phyloP scores from a whole-genome alignment of 2,329 filamentous ascomycete genomes.

The Apiospora phragmitis region DNA sequence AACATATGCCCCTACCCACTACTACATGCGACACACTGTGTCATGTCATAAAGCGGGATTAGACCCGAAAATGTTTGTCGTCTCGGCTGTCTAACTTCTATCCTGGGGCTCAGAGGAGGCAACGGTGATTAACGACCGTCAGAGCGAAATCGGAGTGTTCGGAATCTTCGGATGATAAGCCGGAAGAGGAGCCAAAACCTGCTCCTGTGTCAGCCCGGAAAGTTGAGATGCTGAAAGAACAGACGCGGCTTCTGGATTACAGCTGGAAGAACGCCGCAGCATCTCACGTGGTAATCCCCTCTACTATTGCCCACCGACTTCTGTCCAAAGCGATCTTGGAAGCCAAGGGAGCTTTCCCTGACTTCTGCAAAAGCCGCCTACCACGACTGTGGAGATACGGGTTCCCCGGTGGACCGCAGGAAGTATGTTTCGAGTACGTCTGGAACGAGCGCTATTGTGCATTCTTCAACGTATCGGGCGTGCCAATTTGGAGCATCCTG shows the following conservation, averaged over 20 bases:
- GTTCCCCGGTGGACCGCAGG: background rate
- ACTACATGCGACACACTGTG: too few relatives aligned
- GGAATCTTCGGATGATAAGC: too few relatives aligned
- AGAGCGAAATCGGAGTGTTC: too few relatives aligned
- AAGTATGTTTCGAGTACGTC: background rate
- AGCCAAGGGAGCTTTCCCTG: background rate
- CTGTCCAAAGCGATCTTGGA: background rate
- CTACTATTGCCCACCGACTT: background rate
- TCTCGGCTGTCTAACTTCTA: too few relatives aligned
- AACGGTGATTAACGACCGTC: background rate
- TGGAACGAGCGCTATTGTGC: fast-evolving
- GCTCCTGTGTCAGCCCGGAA: background rate
- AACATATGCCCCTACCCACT: background rate
- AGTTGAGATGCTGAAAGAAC: background rate
- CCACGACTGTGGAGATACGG: fast-evolving
- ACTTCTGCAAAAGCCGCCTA: background rate
- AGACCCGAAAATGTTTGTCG: too few relatives aligned
- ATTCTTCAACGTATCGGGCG: background rate
- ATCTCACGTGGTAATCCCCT: background rate
- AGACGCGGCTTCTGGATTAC: background rate
- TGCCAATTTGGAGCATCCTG: background rate
- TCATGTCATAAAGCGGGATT: too few relatives aligned
- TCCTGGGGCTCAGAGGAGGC: too few relatives aligned
- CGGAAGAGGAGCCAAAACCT: too few relatives aligned
- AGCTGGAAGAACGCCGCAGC: background rate